These are phyloP conservation scores for Globisporangium middletonii DNA, from an alignment of 352 stramenopile genomes.

Conservation along the genomic window DNA sequence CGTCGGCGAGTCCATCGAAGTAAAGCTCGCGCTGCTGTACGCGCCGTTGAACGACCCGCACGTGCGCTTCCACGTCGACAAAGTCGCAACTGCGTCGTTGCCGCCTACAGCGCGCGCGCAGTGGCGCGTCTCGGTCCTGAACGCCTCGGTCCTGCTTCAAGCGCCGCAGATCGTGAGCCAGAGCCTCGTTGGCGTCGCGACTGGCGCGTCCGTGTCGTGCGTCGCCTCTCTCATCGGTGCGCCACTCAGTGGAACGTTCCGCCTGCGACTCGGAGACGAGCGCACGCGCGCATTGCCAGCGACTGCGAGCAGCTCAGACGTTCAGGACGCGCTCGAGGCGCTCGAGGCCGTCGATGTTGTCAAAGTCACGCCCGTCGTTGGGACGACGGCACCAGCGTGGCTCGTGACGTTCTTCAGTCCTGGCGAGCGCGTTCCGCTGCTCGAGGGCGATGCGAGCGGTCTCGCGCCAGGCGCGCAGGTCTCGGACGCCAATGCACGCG, in stretches of 20 bases:
- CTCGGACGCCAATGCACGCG: slow-evolving; percentile 13
- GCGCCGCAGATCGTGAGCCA: slow-evolving; percentile 1
- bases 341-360: slow-evolving; percentile 20
- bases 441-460: slow-evolving; percentile 7
- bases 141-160: slow-evolving; percentile 4
- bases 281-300: slow-evolving; percentile 5
- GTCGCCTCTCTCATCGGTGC: slow-evolving; percentile 1
- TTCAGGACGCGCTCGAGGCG: slow-evolving; percentile 31
- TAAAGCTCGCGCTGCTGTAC: slow-evolving; percentile 16
- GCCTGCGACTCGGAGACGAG: slow-evolving; percentile 19
- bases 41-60: not conserved
- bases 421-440: slow-evolving; percentile 18
- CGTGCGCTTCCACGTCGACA: slow-evolving; percentile 19
- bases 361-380: slow-evolving; percentile 4
- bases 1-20: slow-evolving; percentile 27
- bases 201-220: not conserved
- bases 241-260: slow-evolving; percentile 21
- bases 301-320: slow-evolving; percentile 7
- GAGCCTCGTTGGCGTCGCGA: slow-evolving; percentile 4
- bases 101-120: not conserved
- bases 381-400: slow-evolving; percentile 13
- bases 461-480: slow-evolving; percentile 8
- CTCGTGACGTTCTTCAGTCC: slow-evolving; percentile 39
- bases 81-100: not conserved
- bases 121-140: slow-evolving; percentile 11